Evolutionary conservation across 2,329 filamentous ascomycete species (phyloP).

Genomic region (Truncatella angustata): DNA sequence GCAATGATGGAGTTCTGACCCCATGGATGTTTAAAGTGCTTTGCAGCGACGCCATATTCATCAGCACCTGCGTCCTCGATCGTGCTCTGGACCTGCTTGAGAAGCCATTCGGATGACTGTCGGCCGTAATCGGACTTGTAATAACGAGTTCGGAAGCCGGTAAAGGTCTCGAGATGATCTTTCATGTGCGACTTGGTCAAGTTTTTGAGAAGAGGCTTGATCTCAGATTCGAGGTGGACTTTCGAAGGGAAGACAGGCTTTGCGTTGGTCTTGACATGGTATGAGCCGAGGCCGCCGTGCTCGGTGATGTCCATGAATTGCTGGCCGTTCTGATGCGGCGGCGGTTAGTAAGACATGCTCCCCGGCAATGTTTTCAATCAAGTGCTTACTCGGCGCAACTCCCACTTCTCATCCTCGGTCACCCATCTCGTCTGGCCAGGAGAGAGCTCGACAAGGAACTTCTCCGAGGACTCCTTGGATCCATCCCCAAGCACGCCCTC

Average conservation of each 20-base stretch:
- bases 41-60: constrained; percentile 63
- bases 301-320: constrained; percentile 96
- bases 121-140: constrained; percentile 76
- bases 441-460: constrained; percentile 78
- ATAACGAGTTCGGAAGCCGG: constrained; percentile 78
- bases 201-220: constrained; percentile 64
- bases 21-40: constrained; percentile 80
- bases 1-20: constrained; percentile 89
- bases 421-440: constrained; percentile 83
- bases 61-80: constrained; percentile 70
- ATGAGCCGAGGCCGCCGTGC: constrained; percentile 60
- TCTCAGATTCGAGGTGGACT: constrained; percentile 61
- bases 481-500: constrained; percentile 32
- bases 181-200: constrained; percentile 76
- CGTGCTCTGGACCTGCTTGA: constrained; percentile 69
- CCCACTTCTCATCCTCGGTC: constrained; percentile 94
- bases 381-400: constrained; percentile 71
- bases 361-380: no score
- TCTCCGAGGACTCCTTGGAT: constrained; percentile 38
- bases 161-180: constrained; percentile 74
- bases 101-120: constrained; percentile 85
- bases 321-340: constrained; percentile 65
- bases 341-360: neutral
- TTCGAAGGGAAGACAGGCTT: constrained; percentile 66
- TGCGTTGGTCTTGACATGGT: constrained; percentile 32